These are phyloP conservation scores for Penicillium vulpinum DNA, from an alignment of 2,329 filamentous ascomycete genomes.

Conservation along the genomic window DNA sequence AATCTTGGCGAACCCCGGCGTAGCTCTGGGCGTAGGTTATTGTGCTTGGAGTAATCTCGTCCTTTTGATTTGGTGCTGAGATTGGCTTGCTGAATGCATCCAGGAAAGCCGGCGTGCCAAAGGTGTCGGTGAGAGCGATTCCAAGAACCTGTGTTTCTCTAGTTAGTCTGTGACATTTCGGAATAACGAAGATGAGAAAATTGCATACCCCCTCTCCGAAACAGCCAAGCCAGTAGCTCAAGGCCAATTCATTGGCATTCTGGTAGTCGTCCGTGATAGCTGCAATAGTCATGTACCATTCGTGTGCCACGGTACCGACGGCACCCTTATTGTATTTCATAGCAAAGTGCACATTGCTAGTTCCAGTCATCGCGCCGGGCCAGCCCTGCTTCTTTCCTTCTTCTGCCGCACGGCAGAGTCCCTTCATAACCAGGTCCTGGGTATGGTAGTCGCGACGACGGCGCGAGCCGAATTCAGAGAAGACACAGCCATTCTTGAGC, in stretches of 20 bases:
- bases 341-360: slow-evolving; percentile 94
- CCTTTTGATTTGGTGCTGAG: slow-evolving; percentile 42
- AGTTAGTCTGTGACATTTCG: background rate
- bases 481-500: slow-evolving; percentile 77
- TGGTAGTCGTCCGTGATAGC: slow-evolving; percentile 85
- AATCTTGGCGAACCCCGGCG: slow-evolving; percentile 83
- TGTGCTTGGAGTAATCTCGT: slow-evolving; percentile 18
- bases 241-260: slow-evolving; percentile 76
- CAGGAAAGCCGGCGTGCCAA: slow-evolving; percentile 87
- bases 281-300: slow-evolving; percentile 99
- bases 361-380: slow-evolving; percentile 75
- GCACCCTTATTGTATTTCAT: slow-evolving; percentile 86
- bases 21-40: slow-evolving; percentile 80
- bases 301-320: slow-evolving; percentile 88
- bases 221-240: slow-evolving; percentile 86
- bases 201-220: slow-evolving; percentile 71
- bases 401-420: slow-evolving; percentile 74
- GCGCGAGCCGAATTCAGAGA: slow-evolving; percentile 92
- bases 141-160: slow-evolving; percentile 61
- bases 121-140: slow-evolving; percentile 93
- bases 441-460: slow-evolving; percentile 91
- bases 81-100: slow-evolving; percentile 74
- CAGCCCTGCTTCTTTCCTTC: slow-evolving; percentile 66
- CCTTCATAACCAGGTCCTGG: slow-evolving; percentile 86
- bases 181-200: background rate